Conservation (phyloP, 805 yeast species). For the Candida mattraensis region DNA sequence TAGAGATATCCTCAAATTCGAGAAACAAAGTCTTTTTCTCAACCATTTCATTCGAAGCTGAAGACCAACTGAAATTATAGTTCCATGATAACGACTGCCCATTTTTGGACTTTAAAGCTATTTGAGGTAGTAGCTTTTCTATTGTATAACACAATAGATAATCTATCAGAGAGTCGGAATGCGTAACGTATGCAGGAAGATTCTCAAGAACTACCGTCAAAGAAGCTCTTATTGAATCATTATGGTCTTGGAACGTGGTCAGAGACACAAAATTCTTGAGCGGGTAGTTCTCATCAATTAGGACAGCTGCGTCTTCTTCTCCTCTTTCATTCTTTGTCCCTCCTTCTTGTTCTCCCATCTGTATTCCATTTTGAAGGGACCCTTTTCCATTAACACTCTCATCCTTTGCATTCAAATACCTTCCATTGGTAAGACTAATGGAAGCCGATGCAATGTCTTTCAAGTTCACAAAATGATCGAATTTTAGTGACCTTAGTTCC, state of each 20-base stretch:
- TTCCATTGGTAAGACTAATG: conserved; percentile 11
- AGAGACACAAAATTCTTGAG: conserved; percentile 11
- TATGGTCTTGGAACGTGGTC: conserved; percentile 5
- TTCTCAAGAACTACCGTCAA: conserved; percentile 20
- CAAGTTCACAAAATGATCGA: conserved; percentile 14
- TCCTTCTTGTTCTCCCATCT: conserved; percentile 1
- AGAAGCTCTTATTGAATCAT: conserved; percentile 1
- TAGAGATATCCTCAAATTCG: conserved; percentile 28
- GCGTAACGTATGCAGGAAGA: conserved; percentile 19
- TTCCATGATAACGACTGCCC: conserved; percentile 4
- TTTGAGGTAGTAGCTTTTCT: conserved; percentile 4
- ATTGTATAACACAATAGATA: conserved; percentile 17
- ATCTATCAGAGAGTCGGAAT: conserved; percentile 22
- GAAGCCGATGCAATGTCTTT: conserved; percentile 16
- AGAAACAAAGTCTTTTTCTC: conserved; percentile 26
- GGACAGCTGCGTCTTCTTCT: no score
- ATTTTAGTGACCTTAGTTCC: conserved; percentile 10
- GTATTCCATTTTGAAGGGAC: background rate
- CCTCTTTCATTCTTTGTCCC: no score
- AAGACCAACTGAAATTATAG: conserved; percentile 27
- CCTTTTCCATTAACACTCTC: conserved; percentile 3
- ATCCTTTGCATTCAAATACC: conserved; percentile 1
- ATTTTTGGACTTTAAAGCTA: conserved; percentile 3
- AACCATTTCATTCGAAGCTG: conserved; percentile 17
- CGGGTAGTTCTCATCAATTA: conserved; percentile 8